A percentile compares a stretch with the other conserved stretches of the same genome.
These are phyloP conservation scores for Carex arenaria DNA, from an alignment of 202 grass and related monocot genomes.

Conservation along the genomic window DNA sequence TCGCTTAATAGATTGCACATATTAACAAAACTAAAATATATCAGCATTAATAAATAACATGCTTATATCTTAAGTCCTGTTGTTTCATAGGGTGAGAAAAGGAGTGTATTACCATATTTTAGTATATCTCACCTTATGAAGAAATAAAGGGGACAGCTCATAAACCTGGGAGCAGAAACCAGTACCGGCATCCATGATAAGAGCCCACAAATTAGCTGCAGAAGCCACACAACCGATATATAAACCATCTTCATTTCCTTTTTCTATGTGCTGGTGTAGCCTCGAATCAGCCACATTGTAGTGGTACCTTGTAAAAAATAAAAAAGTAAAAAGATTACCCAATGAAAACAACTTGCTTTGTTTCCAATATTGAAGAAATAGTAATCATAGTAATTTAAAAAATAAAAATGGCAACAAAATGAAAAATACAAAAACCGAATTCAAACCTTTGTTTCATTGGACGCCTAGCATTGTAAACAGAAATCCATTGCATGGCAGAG, in stretches of 20 bases:
- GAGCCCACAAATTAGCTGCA: conserved; percentile 83
- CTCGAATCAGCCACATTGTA: conserved; percentile 93
- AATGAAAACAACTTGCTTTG: background rate
- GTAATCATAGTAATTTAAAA: background rate
- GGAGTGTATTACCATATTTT: background rate
- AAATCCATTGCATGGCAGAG: conserved; percentile 85
- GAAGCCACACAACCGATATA: conserved; percentile 86
- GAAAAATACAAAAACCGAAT: background rate
- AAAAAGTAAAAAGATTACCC: background rate
- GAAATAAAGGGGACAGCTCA: conserved; percentile 76
- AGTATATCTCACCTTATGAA: conserved; percentile 75
- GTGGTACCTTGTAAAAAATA: conserved; percentile 67
- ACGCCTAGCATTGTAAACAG: conserved; percentile 86
- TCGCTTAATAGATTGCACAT: background rate
- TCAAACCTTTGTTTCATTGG: conserved; percentile 91
- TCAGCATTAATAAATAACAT: background rate
- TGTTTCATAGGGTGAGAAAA: background rate
- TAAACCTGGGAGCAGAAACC: conserved; percentile 81
- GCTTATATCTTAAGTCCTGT: background rate
- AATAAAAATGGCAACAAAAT: background rate
- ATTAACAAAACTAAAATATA: background rate
- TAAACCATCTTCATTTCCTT: conserved; percentile 87
- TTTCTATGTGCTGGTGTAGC: conserved; percentile 87
- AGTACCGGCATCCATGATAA: conserved; percentile 98
- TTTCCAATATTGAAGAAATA: background rate